Conservation (phyloP, 805 yeast species). For the Yarrowia deformans region DNA sequence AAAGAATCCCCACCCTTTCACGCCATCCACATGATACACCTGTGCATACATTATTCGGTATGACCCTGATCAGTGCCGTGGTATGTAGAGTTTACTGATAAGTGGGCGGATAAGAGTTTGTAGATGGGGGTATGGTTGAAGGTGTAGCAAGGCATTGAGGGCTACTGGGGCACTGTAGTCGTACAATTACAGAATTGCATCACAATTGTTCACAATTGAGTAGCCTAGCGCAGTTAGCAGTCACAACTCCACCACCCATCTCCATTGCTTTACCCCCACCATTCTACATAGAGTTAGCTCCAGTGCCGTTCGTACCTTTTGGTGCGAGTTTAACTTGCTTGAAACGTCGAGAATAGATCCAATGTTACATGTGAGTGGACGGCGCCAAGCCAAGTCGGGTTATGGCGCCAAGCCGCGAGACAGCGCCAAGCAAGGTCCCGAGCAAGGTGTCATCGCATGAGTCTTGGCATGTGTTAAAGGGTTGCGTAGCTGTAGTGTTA, state of each 20-base stretch:
- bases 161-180: too few species aligned
- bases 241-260: not conserved
- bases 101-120: conserved; percentile 20
- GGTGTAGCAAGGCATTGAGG: too few species aligned
- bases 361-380: not conserved
- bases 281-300: not conserved
- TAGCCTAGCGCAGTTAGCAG: not conserved
- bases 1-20: not conserved
- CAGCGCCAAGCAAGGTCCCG: too few species aligned
- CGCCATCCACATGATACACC: not conserved
- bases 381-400: not conserved
- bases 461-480: too few species aligned
- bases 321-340: not conserved
- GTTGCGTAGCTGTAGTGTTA: too few species aligned
- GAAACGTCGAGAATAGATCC: not conserved
- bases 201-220: too few species aligned
- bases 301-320: not conserved
- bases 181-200: too few species aligned
- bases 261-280: not conserved
- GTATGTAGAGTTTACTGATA: conserved; percentile 13
- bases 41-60: not conserved
- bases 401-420: too few species aligned
- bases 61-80: conserved; percentile 8
- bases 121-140: not conserved
- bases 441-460: too few species aligned